Conservation (phyloP, 2,329 filamentous ascomycete species). For the Arachnomyces sp. region DNA sequence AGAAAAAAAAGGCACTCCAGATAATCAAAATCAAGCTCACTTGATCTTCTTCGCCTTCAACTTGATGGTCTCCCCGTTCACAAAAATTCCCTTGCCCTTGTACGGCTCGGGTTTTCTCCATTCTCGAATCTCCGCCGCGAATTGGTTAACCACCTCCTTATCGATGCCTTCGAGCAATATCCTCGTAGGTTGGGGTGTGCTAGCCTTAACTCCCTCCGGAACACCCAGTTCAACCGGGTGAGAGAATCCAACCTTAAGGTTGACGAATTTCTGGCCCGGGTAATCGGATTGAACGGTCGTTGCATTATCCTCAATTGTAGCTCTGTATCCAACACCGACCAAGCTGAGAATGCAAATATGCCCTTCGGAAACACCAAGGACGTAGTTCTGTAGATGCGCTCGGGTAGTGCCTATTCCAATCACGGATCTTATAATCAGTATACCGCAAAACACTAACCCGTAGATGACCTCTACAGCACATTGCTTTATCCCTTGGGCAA, state of each 20-base stretch:
- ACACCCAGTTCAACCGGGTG: conserved; percentile 88
- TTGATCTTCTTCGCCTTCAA: conserved; percentile 97
- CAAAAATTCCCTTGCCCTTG: conserved; percentile 98
- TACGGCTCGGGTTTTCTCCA: conserved; percentile 95
- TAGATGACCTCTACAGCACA: no score
- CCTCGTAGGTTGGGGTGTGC: conserved; percentile 80
- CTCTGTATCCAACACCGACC: conserved; percentile 92
- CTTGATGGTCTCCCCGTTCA: conserved; percentile 96
- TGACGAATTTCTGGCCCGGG: conserved; percentile 79
- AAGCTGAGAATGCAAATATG: conserved; percentile 88
- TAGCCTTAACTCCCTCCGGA: conserved; percentile 74
- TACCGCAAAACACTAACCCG: background rate
- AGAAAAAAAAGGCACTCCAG: conserved; percentile 6
- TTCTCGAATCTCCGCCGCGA: conserved; percentile 77
- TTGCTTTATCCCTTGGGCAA: conserved; percentile 1
- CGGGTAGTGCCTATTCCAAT: conserved; percentile 68
- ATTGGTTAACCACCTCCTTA: conserved; percentile 79
- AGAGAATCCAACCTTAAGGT: conserved; percentile 91
- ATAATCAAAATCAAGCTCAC: conserved; percentile 40
- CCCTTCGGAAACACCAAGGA: conserved; percentile 90
- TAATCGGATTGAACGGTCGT: conserved; percentile 57
- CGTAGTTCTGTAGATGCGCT: conserved; percentile 81
- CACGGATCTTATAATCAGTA: conserved; percentile 3
- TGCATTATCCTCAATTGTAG: conserved; percentile 70
- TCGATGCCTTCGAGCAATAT: conserved; percentile 84